A percentile compares a stretch with the other conserved stretches of the same genome.
phyloP scores from a whole-genome alignment of 805 yeast species.

The Metschnikowia lachancei region DNA sequence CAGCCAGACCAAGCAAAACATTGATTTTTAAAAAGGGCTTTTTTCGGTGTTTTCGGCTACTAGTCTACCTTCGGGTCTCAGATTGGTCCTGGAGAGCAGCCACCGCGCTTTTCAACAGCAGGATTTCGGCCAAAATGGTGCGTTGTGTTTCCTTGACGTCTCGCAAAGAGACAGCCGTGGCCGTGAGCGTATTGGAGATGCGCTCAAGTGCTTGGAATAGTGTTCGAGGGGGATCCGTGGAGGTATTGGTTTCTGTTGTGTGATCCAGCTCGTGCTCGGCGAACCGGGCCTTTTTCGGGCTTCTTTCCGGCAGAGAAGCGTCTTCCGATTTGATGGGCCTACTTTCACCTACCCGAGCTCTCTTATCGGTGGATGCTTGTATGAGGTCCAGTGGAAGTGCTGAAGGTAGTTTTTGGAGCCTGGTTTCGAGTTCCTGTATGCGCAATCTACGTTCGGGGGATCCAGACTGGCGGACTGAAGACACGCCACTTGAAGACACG shows the following conservation, averaged over 20 bases:
- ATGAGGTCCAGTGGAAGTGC: background rate
- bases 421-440: constrained; percentile 29
- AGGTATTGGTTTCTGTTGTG: background rate
- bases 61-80: background rate
- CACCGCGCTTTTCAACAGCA: constrained; percentile 8
- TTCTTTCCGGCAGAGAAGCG: background rate
- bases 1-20: constrained; percentile 31
- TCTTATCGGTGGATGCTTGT: background rate
- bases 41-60: constrained; percentile 4
- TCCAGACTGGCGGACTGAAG: constrained; percentile 34
- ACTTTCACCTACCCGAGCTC: too few relatives aligned
- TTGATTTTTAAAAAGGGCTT: constrained; percentile 40
- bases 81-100: constrained; percentile 6
- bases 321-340: too few relatives aligned
- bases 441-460: constrained; percentile 34
- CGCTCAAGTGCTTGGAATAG: constrained; percentile 7
- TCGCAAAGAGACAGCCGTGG: constrained; percentile 10
- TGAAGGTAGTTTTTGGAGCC: background rate
- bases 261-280: background rate
- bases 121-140: constrained; percentile 10
- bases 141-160: constrained; percentile 12
- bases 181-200: constrained; percentile 8
- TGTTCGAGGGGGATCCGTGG: background rate
- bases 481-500: background rate
- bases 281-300: constrained; percentile 6